These are phyloP conservation scores for Rozella allomycis DNA, from an alignment of 371 early-diverging fungal genomes.

Conservation along the genomic window DNA sequence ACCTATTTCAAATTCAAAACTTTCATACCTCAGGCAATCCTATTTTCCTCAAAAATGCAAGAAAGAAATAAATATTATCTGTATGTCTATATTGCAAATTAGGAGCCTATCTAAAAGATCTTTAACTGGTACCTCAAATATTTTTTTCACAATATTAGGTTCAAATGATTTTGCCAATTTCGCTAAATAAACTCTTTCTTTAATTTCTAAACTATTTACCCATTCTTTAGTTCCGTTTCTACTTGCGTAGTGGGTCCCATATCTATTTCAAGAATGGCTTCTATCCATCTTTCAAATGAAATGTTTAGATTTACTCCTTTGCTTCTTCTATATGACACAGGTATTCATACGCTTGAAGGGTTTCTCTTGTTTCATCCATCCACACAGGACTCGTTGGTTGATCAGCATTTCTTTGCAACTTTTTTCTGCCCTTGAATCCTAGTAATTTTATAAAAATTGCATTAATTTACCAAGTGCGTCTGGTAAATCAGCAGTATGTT, in stretches of 20 bases:
- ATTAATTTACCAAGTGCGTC: too few species aligned
- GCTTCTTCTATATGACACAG: conserved; percentile 97
- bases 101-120: conserved; percentile 30
- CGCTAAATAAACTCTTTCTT: too few species aligned
- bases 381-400: too few species aligned
- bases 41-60: conserved; percentile 52
- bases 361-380: conserved; percentile 86
- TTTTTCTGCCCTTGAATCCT: too few species aligned
- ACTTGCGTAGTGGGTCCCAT: conserved; percentile 51
- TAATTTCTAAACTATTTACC: too few species aligned
- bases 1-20: conserved; percentile 11
- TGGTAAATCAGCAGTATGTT: too few species aligned
- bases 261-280: conserved; percentile 60
- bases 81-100: conserved; percentile 87
- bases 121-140: conserved; percentile 43
- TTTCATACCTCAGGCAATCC: conserved; percentile 51
- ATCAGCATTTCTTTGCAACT: too few species aligned
- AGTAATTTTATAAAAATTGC: too few species aligned
- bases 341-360: conserved; percentile 92
- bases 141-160: conserved; percentile 58
- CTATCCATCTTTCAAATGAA: conserved; percentile 57
- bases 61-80: conserved; percentile 93
- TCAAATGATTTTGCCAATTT: conserved; percentile 67
- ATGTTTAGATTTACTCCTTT: conserved; percentile 51
- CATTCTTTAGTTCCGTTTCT: conserved; percentile 64